Evolutionary conservation across 495 filamentous ascomycete species (phyloP), one percentile per base, ranked within the genome.

Genomic region (Penicillium chermesinum): DNA sequence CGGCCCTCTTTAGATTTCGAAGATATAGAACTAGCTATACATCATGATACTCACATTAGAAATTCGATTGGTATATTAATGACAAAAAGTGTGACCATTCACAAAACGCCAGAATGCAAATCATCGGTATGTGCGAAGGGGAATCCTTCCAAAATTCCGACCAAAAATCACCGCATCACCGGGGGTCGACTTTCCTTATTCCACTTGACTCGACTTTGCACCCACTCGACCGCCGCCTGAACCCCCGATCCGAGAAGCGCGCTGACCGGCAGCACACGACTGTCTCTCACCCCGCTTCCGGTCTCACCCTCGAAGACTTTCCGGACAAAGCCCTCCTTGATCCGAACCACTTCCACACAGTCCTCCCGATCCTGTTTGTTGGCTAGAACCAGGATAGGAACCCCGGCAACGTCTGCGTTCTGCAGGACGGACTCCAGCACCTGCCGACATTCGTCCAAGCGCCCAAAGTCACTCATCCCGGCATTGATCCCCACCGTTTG

Each of bases 361-460:
- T 97, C 94, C 62, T 98, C 93, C 2, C 91, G 75, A 65, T 98
- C 93, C 67, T 98, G 93, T 65, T 98, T 98, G 63, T 98, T 98
- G 34, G 93, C 93, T 51, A 98, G 67, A 38, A 98, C 88, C 33
- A 98, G 71, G 53, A 98, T 75, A 19, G 93, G 93, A 45, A 98
- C 89, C 3, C 91, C 90, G 41, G 86, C 86, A 12, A 91, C 88
- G 57, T 93, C 88, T 22, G 83, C 76, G 67, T 87, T 79, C 67
- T 88, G 82, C 56, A 98, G 74, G 33, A 97, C 91, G 7, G 72
- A 73, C 64, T 96, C 91, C 8, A 96, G 73, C 39, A 96, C 90
- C 47, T 89, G 73, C n/a, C 84, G 77, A 61, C 89, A 95, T 69
- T 96, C 90, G 21, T 88, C 87, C 13, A 98, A 70, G 33, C 93